Base-by-base conservation (phyloP, 495 filamentous ascomycete genomes). In the Lichina pygmaea region DNA sequence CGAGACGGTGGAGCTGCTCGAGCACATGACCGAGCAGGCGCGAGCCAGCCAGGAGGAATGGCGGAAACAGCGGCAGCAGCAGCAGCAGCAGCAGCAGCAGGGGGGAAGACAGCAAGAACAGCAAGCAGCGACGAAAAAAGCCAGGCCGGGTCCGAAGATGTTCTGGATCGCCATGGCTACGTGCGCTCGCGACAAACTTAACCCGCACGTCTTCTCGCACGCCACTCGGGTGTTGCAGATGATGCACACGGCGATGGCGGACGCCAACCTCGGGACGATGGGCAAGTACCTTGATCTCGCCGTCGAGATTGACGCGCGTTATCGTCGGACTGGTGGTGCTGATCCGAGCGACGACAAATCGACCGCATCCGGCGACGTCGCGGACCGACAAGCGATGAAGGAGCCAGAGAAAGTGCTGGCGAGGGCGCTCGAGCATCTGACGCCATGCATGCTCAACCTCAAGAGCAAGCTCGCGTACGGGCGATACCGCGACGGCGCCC, bases 111-210 rank as follows among this genome's bases (percentile, higher is more conserved):
- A 24, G 4, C 24, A 24, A 24, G 24, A 24, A 24, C 24, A 24
- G 24, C 24, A 24, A 24, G 24, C 24, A 24, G 2, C 24, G 4
- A 24, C 24, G 24, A 24, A 24, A 24, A 24, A 24, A 24, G 24
- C 24, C 24, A 24, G 24, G 24, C 45, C 67, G 15, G 57, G 56
- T 13, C 50, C 57, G 6, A 68, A 70, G 42, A 71, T 70, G 13
- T 81, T 86, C 59, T 71, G 73, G 43, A 70, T 82, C 36, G 82
- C 75, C 32, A 67, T 93, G 55, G 64, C 61, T 37, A 60, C 65
- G 39, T 92, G 83, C 55, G 60, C 63, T 15, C 64, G 77, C 38
- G 81, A 93, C 60, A 70, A 67, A 48, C 67, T 69, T 24, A 92
- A 91, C 57, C 54, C 51, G n/a, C 64, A 70, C 36, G 66, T 34